Evolutionary conservation across 805 yeast genomes (phyloP).

Genomic region (Saitoella complicata): DNA sequence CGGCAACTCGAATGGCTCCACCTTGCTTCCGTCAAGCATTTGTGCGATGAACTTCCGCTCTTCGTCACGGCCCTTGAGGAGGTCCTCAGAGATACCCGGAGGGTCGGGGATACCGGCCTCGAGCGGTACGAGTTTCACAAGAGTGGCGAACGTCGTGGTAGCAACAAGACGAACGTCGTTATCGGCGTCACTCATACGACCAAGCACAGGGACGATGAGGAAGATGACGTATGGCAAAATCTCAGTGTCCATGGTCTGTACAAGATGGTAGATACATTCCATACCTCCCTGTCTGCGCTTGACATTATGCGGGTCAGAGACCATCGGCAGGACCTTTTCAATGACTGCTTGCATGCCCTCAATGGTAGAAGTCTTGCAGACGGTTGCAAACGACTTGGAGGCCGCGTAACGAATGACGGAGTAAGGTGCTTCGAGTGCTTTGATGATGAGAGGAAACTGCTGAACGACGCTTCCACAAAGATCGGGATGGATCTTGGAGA

Average conservation of each 20-base stretch:
- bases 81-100: slow-evolving; percentile 66
- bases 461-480: slow-evolving; percentile 35
- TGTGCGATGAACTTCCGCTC: slow-evolving; percentile 91
- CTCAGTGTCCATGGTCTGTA: slow-evolving; percentile 69
- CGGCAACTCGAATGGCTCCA: slow-evolving; percentile 75
- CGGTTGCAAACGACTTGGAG: slow-evolving; percentile 71
- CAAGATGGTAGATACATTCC: slow-evolving; percentile 75
- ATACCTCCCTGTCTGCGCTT: slow-evolving; percentile 82
- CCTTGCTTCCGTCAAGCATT: slow-evolving; percentile 93
- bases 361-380: slow-evolving; percentile 54
- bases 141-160: slow-evolving; percentile 90
- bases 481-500: slow-evolving; percentile 39
- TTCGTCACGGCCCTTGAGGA: slow-evolving; percentile 75
- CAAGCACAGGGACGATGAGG: slow-evolving; percentile 87
- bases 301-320: slow-evolving; percentile 56
- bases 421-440: slow-evolving; percentile 46
- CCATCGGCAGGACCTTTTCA: slow-evolving; percentile 59
- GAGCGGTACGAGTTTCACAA: slow-evolving; percentile 85
- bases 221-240: slow-evolving; percentile 91
- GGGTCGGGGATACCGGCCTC: slow-evolving; percentile 98
- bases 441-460: slow-evolving; percentile 35
- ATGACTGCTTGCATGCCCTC: slow-evolving; percentile 64
- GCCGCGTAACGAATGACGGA: slow-evolving; percentile 82
- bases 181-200: slow-evolving; percentile 94
- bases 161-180: slow-evolving; percentile 77